Conservation (phyloP, 2,329 filamentous ascomycete species). For the Dactylellina sp. region DNA sequence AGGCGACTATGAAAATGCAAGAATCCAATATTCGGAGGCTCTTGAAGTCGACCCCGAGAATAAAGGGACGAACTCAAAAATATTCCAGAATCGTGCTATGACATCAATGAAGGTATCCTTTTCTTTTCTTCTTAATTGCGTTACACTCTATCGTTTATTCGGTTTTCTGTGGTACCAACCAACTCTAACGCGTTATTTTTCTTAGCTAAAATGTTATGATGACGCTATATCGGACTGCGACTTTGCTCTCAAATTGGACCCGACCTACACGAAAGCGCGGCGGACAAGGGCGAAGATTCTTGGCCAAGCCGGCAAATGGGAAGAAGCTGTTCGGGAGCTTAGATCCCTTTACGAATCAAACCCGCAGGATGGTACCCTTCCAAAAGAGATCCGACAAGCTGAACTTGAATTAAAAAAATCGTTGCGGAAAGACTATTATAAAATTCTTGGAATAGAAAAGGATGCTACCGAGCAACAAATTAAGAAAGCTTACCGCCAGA, state of each 20-base stretch:
- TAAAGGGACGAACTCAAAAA: constrained; percentile 92
- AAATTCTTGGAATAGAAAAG: constrained; percentile 90
- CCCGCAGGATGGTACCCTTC: constrained; percentile 81
- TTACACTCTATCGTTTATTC: too few relatives aligned
- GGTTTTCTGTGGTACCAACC: constrained; percentile 3
- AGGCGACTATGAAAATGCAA: constrained; percentile 80
- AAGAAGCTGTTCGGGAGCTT: constrained; percentile 87
- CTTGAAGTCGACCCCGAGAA: constrained; percentile 87
- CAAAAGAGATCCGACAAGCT: constrained; percentile 86
- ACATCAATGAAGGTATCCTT: constrained; percentile 74
- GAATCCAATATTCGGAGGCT: constrained; percentile 85
- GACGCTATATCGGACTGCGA: constrained; percentile 88
- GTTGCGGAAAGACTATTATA: constrained; percentile 98
- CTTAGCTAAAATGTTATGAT: constrained; percentile 80
- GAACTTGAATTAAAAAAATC: constrained; percentile 98
- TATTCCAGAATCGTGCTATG: constrained; percentile 91
- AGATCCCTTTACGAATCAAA: constrained; percentile 86
- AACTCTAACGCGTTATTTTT: constrained; percentile 23
- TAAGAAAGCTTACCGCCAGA: constrained; percentile 96
- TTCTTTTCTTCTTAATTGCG: background rate
- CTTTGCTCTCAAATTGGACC: constrained; percentile 82
- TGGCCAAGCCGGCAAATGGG: constrained; percentile 87
- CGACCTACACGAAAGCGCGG: constrained; percentile 86
- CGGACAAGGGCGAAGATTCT: constrained; percentile 94
- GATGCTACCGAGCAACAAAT: constrained; percentile 85